Evolutionary conservation across 2,329 filamentous ascomycete species (phyloP).

Genomic region (Simplicillium aogashimaense): DNA sequence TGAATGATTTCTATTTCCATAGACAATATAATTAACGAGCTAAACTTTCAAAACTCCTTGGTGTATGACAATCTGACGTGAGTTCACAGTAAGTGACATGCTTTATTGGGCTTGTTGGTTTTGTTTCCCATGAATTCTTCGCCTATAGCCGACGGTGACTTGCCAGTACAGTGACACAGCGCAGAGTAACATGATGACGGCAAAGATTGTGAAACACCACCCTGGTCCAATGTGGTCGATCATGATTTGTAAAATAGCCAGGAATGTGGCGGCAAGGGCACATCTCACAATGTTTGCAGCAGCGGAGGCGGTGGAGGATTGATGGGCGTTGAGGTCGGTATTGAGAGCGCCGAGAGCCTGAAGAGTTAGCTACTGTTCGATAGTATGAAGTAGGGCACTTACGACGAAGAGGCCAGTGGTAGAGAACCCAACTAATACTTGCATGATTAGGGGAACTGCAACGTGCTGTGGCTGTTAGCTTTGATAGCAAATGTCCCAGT

Average conservation of each 20-base stretch:
- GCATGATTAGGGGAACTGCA: not conserved
- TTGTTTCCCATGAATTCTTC: too few relatives aligned
- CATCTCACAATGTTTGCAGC: slow-evolving; percentile 13
- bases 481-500: not conserved
- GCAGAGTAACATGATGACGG: slow-evolving; percentile 8
- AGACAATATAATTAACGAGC: too few relatives aligned
- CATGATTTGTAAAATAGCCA: slow-evolving; percentile 10
- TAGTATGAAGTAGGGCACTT: not conserved
- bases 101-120: too few relatives aligned
- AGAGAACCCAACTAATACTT: not conserved
- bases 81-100: too few relatives aligned
- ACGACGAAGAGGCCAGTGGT: not conserved
- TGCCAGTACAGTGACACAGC: not conserved
- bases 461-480: not conserved
- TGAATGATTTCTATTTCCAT: too few relatives aligned
- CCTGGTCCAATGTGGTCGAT: slow-evolving; percentile 10
- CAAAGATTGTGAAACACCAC: slow-evolving; percentile 15
- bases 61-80: too few relatives aligned
- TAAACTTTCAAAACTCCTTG: too few relatives aligned
- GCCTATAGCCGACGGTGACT: too few relatives aligned
- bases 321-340: slow-evolving; percentile 10
- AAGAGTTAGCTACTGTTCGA: too few relatives aligned
- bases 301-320: slow-evolving; percentile 13
- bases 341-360: not conserved
- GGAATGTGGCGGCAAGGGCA: slow-evolving; percentile 8